Conservation (phyloP, 306 rosid species). For the Ceratonia siliqua region DNA sequence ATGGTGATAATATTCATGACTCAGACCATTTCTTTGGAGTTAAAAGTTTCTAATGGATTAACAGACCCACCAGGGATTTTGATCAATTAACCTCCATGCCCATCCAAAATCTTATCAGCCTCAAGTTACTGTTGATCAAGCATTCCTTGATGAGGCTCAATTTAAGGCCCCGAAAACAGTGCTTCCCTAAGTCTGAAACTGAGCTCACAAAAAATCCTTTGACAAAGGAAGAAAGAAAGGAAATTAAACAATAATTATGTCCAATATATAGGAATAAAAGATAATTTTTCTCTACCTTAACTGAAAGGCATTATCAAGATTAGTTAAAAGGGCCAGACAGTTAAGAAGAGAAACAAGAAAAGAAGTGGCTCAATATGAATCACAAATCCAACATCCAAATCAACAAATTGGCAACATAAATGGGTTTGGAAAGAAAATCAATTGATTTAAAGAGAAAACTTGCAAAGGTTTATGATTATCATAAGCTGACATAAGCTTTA, state of each 20-base stretch:
- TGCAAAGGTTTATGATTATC: slow-evolving; percentile 29
- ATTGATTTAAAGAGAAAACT: background rate
- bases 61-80: slow-evolving; percentile 33
- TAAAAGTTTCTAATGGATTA: slow-evolving; percentile 22
- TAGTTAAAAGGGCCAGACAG: slow-evolving; percentile 40
- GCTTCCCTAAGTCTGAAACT: slow-evolving; percentile 51
- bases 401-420: slow-evolving; percentile 2
- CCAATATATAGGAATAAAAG: slow-evolving; percentile 23
- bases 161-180: slow-evolving; percentile 41
- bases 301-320: slow-evolving; percentile 45
- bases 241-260: slow-evolving; percentile 31
- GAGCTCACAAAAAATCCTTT: slow-evolving; percentile 41
- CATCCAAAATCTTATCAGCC: slow-evolving; percentile 37
- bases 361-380: background rate
- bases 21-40: slow-evolving; percentile 28
- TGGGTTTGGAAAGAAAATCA: slow-evolving; percentile 8
- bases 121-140: slow-evolving; percentile 39
- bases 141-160: slow-evolving; percentile 36
- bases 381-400: slow-evolving; percentile 21
- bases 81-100: slow-evolving; percentile 29
- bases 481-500: slow-evolving; percentile 51
- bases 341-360: slow-evolving; percentile 39
- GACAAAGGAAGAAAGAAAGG: slow-evolving; percentile 44
- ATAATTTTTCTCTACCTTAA: slow-evolving; percentile 35
- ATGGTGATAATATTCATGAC: slow-evolving; percentile 24